A percentile compares a stretch with the other conserved stretches of the same genome.
Evolutionary conservation across 2,329 filamentous ascomycete species (phyloP).

Genomic region (Davidsoniella neocaledoniae): DNA sequence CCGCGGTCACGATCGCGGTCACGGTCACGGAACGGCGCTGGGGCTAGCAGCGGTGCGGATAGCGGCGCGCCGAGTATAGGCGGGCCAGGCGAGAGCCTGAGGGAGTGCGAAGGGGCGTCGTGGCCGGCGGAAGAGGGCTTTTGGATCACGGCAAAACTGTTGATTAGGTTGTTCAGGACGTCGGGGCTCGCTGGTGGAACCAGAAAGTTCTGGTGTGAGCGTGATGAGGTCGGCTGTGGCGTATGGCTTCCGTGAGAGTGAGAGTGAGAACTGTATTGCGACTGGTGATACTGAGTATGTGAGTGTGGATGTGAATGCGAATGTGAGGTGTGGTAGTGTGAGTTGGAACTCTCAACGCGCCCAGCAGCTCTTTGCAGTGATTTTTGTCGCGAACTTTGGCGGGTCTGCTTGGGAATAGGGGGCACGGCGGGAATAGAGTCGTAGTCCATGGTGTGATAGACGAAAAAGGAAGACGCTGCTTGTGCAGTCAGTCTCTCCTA

Average conservation of each 20-base stretch:
- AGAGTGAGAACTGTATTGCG: not conserved
- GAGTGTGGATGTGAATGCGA: not conserved
- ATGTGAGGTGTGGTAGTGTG: not conserved
- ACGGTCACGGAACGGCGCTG: not conserved
- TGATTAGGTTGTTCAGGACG: conserved; percentile 11
- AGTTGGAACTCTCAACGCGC: conserved; percentile 6
- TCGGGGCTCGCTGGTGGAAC: conserved; percentile 9
- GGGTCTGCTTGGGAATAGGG: conserved; percentile 14
- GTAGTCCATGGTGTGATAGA: conserved; percentile 12
- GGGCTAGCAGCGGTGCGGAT: conserved; percentile 2
- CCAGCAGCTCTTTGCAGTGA: conserved; percentile 11
- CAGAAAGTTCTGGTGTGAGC: not conserved
- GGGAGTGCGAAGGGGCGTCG: conserved; percentile 1
- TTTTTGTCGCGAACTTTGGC: conserved; percentile 13
- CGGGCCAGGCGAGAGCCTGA: conserved; percentile 7
- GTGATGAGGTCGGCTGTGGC: not conserved
- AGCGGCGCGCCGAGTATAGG: not conserved
- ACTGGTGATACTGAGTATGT: not conserved
- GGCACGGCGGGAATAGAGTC: conserved; percentile 9
- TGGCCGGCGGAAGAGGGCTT: conserved; percentile 3
- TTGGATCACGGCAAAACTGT: conserved; percentile 12
- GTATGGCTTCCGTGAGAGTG: not conserved
- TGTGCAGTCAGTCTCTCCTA: conserved; percentile 2
- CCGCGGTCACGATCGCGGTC: not conserved
- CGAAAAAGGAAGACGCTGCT: not conserved